Evolutionary conservation across 2,329 filamentous ascomycete genomes (phyloP).

Genomic region (Cladobotryum mycophilum): DNA sequence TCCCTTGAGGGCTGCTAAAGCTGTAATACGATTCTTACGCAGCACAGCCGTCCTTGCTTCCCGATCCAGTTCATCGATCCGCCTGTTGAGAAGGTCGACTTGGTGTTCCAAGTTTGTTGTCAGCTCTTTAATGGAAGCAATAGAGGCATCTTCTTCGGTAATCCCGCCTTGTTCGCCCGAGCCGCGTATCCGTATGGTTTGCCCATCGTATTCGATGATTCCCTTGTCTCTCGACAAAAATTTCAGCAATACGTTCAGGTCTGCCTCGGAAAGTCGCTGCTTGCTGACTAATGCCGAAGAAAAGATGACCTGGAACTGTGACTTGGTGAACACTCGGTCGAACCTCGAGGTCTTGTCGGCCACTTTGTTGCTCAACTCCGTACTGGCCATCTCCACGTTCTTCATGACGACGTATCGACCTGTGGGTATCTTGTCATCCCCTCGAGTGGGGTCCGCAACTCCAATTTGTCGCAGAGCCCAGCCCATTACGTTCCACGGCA

Average conservation of each 20-base stretch:
- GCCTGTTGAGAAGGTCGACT: slow-evolving; percentile 57
- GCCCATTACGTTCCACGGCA: slow-evolving; percentile 59
- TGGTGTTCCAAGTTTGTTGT: slow-evolving; percentile 69
- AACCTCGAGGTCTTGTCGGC: slow-evolving; percentile 43
- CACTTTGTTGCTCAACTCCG: slow-evolving; percentile 43
- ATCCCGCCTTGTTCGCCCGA: slow-evolving; percentile 47
- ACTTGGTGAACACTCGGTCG: slow-evolving; percentile 61
- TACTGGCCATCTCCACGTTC: slow-evolving; percentile 55
- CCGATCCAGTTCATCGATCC: slow-evolving; percentile 58
- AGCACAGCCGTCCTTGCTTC: slow-evolving; percentile 65
- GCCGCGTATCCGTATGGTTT: slow-evolving; percentile 68
- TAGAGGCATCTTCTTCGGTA: slow-evolving; percentile 70
- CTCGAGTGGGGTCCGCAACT: slow-evolving; percentile 42
- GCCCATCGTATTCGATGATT: slow-evolving; percentile 52
- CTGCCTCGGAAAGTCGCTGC: slow-evolving; percentile 50
- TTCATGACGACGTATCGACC: slow-evolving; percentile 61
- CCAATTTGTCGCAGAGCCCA: slow-evolving; percentile 73
- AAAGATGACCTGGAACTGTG: slow-evolving; percentile 57
- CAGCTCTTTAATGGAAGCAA: slow-evolving; percentile 77
- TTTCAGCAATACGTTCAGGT: slow-evolving; percentile 63
- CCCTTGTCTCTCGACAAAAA: slow-evolving; percentile 64
- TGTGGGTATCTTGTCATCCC: slow-evolving; percentile 50
- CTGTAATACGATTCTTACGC: slow-evolving; percentile 66
- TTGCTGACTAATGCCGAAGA: slow-evolving; percentile 44
- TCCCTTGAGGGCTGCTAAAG: slow-evolving; percentile 70